A percentile compares a stretch with the other conserved stretches of the same genome.
Evolutionary conservation across 352 stramenopile species (phyloP).

Genomic region (Globisporangium spiculum): DNA sequence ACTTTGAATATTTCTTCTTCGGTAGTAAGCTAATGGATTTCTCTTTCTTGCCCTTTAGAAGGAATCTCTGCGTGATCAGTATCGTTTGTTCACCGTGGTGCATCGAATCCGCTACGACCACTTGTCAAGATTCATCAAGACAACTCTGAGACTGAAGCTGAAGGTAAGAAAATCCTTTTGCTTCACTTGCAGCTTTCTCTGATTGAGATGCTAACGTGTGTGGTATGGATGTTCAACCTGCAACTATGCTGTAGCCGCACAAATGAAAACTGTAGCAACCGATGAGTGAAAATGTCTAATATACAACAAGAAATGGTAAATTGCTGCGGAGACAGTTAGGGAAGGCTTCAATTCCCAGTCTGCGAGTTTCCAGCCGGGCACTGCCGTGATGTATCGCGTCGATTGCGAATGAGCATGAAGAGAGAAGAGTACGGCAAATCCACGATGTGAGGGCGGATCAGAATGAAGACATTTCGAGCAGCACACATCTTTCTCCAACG

Average conservation of each 20-base stretch:
- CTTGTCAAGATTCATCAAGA: not conserved
- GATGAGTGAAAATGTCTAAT: conserved; percentile 2
- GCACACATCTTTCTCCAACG: not conserved
- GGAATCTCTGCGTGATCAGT: not conserved
- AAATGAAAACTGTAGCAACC: conserved; percentile 1
- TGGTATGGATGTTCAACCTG: not conserved
- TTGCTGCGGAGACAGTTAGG: not conserved
- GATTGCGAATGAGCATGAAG: not conserved
- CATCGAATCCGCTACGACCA: not conserved
- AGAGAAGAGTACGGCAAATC: not conserved
- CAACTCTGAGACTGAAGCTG: not conserved
- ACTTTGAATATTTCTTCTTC: not conserved
- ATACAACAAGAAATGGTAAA: conserved; percentile 2
- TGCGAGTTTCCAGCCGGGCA: not conserved
- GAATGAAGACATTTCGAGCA: not conserved
- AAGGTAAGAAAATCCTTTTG: not conserved
- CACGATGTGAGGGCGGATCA: not conserved
- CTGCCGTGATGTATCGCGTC: not conserved
- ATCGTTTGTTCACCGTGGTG: not conserved
- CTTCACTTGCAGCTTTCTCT: not conserved
- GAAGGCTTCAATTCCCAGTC: not conserved
- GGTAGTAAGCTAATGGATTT: conserved; percentile 4
- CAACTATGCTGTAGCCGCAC: not conserved
- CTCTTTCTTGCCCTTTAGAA: not conserved
- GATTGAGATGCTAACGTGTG: not conserved